Evolutionary conservation across 352 stramenopile genomes (phyloP).

Genomic region (Aphanomyces astaci): DNA sequence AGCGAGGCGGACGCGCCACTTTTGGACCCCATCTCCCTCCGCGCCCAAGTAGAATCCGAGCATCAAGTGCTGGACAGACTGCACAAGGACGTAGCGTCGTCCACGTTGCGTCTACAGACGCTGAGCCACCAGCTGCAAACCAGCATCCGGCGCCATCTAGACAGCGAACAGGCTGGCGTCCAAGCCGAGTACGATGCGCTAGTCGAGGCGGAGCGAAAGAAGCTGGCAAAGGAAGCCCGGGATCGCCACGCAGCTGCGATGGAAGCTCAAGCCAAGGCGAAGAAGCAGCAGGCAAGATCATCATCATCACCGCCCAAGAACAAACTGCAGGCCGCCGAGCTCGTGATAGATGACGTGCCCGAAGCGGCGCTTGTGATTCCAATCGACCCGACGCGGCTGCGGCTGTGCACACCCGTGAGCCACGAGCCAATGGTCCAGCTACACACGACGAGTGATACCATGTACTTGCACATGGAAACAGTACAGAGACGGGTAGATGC

Average conservation of each 20-base stretch:
- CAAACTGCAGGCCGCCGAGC: conserved; percentile 28
- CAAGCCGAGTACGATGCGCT: neutral
- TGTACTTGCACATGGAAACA: conserved; percentile 16
- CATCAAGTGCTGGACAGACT: conserved; percentile 30
- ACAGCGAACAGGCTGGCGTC: neutral
- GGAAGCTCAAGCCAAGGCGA: conserved; percentile 37
- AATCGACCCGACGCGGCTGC: neutral
- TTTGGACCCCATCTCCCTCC: conserved; percentile 41
- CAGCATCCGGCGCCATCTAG: neutral
- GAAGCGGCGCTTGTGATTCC: neutral
- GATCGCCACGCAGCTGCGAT: conserved; percentile 40
- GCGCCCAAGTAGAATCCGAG: conserved; percentile 38
- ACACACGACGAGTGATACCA: neutral
- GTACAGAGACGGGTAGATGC: neutral
- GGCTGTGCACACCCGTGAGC: conserved; percentile 7
- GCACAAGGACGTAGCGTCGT: conserved; percentile 32
- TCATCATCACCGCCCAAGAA: conserved; percentile 42
- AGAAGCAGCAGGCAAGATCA: conserved; percentile 32
- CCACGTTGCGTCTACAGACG: conserved; percentile 33
- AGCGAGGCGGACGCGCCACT: conserved; percentile 22
- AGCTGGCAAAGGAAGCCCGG: conserved; percentile 50
- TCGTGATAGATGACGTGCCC: neutral
- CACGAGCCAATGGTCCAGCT: neutral
- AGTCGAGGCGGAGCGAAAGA: conserved; percentile 36
- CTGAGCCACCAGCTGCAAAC: conserved; percentile 46